Percentiles rank a stretch among this genome's conserved stretches.
Evolutionary conservation across 1,139 yeast genomes (phyloP).

Genomic region (Taphrina wiesneri): DNA sequence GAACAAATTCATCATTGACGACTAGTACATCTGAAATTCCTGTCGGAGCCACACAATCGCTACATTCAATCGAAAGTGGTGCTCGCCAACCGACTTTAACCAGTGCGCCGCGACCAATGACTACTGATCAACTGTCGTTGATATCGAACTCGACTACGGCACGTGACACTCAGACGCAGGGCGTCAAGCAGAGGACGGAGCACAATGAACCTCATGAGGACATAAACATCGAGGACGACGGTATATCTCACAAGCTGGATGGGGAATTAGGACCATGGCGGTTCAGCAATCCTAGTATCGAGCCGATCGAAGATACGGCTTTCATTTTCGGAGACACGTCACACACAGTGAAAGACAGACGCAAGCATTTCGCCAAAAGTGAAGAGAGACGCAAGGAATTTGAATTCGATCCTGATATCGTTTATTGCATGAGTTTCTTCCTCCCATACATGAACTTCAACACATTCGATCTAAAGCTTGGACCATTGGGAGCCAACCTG

Average conservation of each 20-base stretch:
- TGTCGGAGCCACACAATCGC: not conserved
- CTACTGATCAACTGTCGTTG: not conserved
- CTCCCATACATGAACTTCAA: constrained; percentile 37
- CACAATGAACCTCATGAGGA: not conserved
- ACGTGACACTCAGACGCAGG: not conserved
- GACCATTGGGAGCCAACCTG: constrained; percentile 36
- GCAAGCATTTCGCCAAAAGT: constrained; percentile 34
- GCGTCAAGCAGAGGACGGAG: not conserved
- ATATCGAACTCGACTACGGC: not conserved
- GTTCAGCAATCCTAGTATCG: constrained; percentile 35
- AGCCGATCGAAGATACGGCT: constrained; percentile 36
- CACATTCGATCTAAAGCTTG: constrained; percentile 35
- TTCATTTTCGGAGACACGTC: constrained; percentile 34
- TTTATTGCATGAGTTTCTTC: constrained; percentile 38
- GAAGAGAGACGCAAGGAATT: constrained; percentile 26
- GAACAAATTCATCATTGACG: constrained; percentile 3
- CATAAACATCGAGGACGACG: not conserved
- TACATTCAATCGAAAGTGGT: not conserved
- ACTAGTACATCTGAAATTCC: not conserved
- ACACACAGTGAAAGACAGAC: constrained; percentile 34
- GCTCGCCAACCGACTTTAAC: not conserved
- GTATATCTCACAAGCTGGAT: constrained; percentile 24
- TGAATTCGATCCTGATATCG: constrained; percentile 33
- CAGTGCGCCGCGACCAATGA: not conserved
- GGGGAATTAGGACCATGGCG: constrained; percentile 35